Conservation (phyloP, 495 filamentous ascomycete genomes). For the Letharia columbiana region DNA sequence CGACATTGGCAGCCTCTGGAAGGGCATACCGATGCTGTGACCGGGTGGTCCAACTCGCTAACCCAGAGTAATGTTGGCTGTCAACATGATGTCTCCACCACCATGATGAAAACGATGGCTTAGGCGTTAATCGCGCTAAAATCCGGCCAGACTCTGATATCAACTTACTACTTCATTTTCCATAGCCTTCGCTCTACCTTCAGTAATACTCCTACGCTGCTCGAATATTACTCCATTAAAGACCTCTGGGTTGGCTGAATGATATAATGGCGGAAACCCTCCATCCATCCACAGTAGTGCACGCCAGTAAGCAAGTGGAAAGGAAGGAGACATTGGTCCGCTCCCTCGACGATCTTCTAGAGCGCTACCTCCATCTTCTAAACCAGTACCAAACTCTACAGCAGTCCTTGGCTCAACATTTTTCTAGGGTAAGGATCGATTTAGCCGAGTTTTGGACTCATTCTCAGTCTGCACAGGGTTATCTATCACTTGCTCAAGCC, state of each 20-base stretch:
- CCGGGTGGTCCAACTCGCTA: background rate
- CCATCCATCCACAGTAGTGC: background rate
- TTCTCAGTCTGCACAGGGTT: slow-evolving; percentile 32
- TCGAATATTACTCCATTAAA: background rate
- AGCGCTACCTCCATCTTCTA: slow-evolving; percentile 60
- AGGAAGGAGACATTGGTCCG: slow-evolving; percentile 22
- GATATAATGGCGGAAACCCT: slow-evolving; percentile 13
- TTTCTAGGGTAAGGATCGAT: slow-evolving; percentile 43
- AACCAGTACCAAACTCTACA: slow-evolving; percentile 61
- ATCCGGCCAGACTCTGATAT: too few relatives aligned
- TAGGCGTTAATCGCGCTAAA: background rate
- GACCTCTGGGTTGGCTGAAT: background rate
- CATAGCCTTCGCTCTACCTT: background rate
- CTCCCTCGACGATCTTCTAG: slow-evolving; percentile 55
- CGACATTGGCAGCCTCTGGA: slow-evolving; percentile 3
- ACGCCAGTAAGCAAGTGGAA: background rate
- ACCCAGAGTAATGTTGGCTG: background rate
- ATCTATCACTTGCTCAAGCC: slow-evolving; percentile 54
- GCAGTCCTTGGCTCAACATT: slow-evolving; percentile 40
- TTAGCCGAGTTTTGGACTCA: background rate
- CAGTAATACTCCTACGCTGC: background rate
- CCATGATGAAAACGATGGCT: background rate
- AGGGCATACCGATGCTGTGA: slow-evolving; percentile 7
- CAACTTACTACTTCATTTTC: too few relatives aligned
- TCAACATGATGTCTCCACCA: background rate